phyloP scores from a whole-genome alignment of 805 yeast species.

The Metschnikowia sp. region DNA sequence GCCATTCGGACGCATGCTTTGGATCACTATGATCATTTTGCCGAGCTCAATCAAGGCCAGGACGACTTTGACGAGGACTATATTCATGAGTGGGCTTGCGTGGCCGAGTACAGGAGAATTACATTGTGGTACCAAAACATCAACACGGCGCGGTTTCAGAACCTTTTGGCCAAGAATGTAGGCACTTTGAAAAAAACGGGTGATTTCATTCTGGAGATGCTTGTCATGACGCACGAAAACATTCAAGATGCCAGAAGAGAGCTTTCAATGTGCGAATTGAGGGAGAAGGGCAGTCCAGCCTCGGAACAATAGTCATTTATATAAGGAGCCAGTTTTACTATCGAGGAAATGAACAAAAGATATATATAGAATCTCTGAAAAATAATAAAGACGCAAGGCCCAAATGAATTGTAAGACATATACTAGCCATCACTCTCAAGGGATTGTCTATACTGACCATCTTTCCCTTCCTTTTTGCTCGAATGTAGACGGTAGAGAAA shows the following conservation, averaged over 20 bases:
- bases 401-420: too few species aligned
- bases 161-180: slow-evolving; percentile 1
- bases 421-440: too few species aligned
- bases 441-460: too few species aligned
- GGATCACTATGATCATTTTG: slow-evolving; percentile 2
- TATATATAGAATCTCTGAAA: too few species aligned
- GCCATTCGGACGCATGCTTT: background rate
- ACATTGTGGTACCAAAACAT: slow-evolving; percentile 3
- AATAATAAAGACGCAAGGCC: too few species aligned
- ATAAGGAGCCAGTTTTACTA: too few species aligned
- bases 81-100: slow-evolving; percentile 1
- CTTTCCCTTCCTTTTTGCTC: too few species aligned
- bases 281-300: background rate
- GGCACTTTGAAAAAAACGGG: background rate
- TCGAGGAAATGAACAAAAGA: too few species aligned
- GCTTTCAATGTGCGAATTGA: background rate
- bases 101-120: slow-evolving; percentile 2
- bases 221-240: background rate
- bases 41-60: background rate
- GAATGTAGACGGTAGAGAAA: too few species aligned
- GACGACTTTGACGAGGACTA: background rate
- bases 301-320: too few species aligned
- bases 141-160: background rate
- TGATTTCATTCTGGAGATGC: background rate
- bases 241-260: background rate